Conservation (phyloP, 257 asterid species). For the Leptodermis oblonga region DNA sequence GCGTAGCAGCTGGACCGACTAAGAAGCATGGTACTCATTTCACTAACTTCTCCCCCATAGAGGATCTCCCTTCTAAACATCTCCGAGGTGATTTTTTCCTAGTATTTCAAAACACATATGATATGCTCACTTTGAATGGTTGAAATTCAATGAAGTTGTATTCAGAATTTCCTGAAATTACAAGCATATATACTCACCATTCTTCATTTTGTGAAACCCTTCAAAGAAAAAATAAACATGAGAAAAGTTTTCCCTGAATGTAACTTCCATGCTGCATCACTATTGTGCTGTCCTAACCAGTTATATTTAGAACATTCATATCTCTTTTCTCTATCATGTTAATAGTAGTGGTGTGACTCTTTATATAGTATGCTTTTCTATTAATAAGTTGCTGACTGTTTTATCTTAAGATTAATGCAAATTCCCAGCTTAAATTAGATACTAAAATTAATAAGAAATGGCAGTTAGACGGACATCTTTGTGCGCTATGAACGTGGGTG, state of each 20-base stretch:
- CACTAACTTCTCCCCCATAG: neutral
- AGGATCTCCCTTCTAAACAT: neutral
- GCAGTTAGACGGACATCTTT: slow-evolving; percentile 7
- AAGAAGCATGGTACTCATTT: neutral
- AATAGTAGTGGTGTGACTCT: neutral
- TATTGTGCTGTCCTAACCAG: neutral
- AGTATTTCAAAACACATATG: too few relatives aligned
- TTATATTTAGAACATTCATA: neutral
- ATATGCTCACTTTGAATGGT: neutral
- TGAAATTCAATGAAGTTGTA: neutral
- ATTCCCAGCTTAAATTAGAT: neutral
- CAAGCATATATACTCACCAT: neutral
- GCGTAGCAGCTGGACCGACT: neutral
- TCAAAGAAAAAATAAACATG: neutral
- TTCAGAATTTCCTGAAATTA: neutral
- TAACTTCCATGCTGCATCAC: neutral
- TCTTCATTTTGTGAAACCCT: neutral
- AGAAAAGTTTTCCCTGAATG: neutral
- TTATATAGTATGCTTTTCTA: neutral
- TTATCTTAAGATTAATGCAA: neutral
- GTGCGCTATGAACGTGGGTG: neutral
- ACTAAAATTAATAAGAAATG: neutral
- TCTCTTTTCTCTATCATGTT: neutral
- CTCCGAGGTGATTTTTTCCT: slow-evolving; percentile 1
- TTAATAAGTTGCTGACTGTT: neutral